A percentile compares a stretch with the other conserved stretches of the same genome.
Evolutionary conservation across 2,329 filamentous ascomycete genomes (phyloP).

Genomic region (Pseudogymnoascus sp.): DNA sequence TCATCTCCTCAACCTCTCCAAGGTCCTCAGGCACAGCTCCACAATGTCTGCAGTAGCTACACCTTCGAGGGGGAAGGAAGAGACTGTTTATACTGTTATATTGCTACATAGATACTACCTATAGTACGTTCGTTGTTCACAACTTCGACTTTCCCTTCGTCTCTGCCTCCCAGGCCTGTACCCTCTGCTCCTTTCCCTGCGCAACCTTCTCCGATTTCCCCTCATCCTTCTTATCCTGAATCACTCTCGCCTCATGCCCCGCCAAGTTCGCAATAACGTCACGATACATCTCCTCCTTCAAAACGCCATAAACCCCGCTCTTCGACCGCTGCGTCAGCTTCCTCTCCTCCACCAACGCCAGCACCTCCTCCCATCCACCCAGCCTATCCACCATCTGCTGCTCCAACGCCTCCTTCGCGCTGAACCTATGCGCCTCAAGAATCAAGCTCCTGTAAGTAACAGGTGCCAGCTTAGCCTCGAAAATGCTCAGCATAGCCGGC

Average conservation of each 20-base stretch:
- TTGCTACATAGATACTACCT: background rate
- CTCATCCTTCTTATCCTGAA: slow-evolving; percentile 38
- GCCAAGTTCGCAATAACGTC: slow-evolving; percentile 55
- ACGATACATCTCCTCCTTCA: slow-evolving; percentile 72
- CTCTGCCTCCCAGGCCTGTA: background rate
- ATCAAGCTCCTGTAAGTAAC: slow-evolving; percentile 55
- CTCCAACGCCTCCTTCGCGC: slow-evolving; percentile 54
- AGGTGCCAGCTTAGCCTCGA: slow-evolving; percentile 58
- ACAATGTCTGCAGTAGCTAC: no score
- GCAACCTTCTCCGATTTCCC: slow-evolving; percentile 29
- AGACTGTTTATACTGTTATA: background rate
- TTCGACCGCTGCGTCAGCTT: slow-evolving; percentile 54
- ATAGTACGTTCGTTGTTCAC: background rate
- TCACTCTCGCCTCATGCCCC: slow-evolving; percentile 43
- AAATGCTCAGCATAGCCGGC: slow-evolving; percentile 66
- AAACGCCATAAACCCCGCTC: slow-evolving; percentile 58
- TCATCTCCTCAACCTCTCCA: no score
- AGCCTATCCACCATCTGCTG: slow-evolving; percentile 62
- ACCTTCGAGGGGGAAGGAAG: background rate
- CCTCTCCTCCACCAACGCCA: slow-evolving; percentile 52
- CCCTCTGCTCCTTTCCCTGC: background rate
- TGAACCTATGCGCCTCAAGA: slow-evolving; percentile 65
- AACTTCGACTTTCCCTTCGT: background rate
- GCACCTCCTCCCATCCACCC: slow-evolving; percentile 56
- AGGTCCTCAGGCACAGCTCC: no score